Evolutionary conservation across 306 rosid genomes (phyloP).

Genomic region (Coriaria nepalensis): DNA sequence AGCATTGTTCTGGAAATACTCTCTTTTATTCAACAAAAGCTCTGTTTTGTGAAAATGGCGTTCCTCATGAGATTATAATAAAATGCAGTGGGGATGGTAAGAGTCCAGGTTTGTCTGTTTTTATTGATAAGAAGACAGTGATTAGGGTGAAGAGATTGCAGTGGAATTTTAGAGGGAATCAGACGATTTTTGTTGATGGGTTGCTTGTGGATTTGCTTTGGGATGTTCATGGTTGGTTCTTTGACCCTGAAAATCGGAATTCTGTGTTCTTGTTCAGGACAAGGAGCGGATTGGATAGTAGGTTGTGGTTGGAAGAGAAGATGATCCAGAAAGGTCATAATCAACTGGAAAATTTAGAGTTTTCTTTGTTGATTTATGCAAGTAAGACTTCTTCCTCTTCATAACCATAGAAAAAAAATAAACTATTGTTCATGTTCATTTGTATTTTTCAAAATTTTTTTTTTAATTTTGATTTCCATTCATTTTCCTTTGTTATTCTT

Average conservation of each 20-base stretch:
- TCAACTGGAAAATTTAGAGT: slow-evolving; percentile 26
- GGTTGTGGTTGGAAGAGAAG: slow-evolving; percentile 83
- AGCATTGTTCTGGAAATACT: slow-evolving; percentile 51
- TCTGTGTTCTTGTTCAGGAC: slow-evolving; percentile 86
- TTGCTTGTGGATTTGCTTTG: slow-evolving; percentile 83
- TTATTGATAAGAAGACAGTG: slow-evolving; percentile 62
- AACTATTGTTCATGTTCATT: neutral
- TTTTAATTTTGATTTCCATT: neutral
- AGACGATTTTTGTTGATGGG: slow-evolving; percentile 75
- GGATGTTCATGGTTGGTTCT: slow-evolving; percentile 96
- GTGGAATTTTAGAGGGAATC: slow-evolving; percentile 94
- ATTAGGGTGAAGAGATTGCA: slow-evolving; percentile 74
- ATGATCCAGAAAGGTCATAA: slow-evolving; percentile 26
- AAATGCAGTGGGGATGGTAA: slow-evolving; percentile 44
- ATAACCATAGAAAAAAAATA: slow-evolving; percentile 8
- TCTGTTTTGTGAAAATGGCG: slow-evolving; percentile 55
- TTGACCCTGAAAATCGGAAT: slow-evolving; percentile 36
- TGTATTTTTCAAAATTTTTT: neutral
- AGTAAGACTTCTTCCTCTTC: slow-evolving; percentile 45
- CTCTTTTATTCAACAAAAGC: slow-evolving; percentile 47
- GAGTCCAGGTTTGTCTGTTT: slow-evolving; percentile 37
- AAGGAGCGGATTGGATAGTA: slow-evolving; percentile 67
- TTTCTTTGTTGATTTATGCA: slow-evolving; percentile 84
- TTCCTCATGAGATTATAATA: slow-evolving; percentile 53
- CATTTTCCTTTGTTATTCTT: slow-evolving; percentile 1